phyloP scores from a whole-genome alignment of 371 early-diverging fungal species.

The Apophysomyces variabilis region DNA sequence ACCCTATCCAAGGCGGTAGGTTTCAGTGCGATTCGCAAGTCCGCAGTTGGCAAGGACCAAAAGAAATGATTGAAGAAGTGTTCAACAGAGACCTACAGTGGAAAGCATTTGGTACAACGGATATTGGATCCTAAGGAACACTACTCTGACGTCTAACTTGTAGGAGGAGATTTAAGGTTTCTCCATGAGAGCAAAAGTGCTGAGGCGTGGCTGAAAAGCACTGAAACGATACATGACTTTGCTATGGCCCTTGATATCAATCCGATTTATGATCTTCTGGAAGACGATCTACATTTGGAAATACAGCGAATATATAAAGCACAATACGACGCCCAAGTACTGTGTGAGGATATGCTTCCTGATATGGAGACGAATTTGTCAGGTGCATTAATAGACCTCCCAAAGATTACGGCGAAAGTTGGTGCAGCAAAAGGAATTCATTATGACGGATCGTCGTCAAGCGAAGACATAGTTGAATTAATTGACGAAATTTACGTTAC shows the following conservation, averaged over 20 bases:
- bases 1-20: background rate
- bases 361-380: no score
- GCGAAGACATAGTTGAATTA: background rate
- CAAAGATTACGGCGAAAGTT: background rate
- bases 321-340: background rate
- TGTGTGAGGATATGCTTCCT: no score
- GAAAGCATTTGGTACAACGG: background rate
- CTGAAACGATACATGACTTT: background rate
- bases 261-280: background rate
- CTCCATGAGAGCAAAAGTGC: background rate
- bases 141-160: background rate
- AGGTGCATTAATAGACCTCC: background rate
- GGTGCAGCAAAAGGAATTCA: conserved; percentile 6
- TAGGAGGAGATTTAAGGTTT: background rate
- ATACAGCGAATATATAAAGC: background rate
- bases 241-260: background rate
- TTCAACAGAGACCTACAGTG: background rate
- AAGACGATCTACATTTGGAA: background rate
- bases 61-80: background rate
- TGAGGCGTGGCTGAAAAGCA: background rate
- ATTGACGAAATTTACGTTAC: background rate
- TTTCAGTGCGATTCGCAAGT: background rate
- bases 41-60: background rate
- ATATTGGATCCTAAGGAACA: background rate
- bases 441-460: background rate